These are phyloP conservation scores for Lichtheimia ornata DNA, from an alignment of 371 early-diverging fungal species.

Conservation along the genomic window DNA sequence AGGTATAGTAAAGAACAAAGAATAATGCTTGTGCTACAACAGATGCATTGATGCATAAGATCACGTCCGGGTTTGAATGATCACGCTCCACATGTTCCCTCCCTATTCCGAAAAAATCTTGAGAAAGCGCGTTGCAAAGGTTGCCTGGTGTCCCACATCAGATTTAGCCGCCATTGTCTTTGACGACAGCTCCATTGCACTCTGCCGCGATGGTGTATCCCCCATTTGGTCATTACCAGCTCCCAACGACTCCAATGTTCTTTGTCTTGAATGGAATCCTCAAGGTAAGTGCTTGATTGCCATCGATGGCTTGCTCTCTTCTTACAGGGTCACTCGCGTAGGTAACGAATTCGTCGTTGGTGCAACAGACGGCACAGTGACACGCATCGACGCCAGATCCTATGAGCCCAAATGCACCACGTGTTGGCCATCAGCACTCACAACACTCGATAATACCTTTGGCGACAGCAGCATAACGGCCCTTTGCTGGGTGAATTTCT, in stretches of 20 bases:
- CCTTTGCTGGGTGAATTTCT: conserved; percentile 6
- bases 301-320: background rate
- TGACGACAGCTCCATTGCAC: conserved; percentile 2
- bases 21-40: too few species aligned
- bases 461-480: conserved; percentile 2
- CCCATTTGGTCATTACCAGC: conserved; percentile 9
- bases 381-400: conserved; percentile 3
- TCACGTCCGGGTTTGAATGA: too few species aligned
- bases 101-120: conserved; percentile 1
- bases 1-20: too few species aligned
- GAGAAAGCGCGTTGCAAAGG: conserved; percentile 6
- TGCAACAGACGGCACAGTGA: conserved; percentile 3
- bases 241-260: background rate
- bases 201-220: conserved; percentile 6
- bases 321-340: background rate
- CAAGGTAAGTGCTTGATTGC: background rate
- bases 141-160: conserved; percentile 12
- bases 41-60: too few species aligned
- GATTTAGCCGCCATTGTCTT: conserved; percentile 14
- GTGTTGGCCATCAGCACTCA: conserved; percentile 1
- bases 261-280: conserved; percentile 9
- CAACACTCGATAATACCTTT: background rate
- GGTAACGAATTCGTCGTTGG: conserved; percentile 13
- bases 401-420: conserved; percentile 1
- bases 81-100: conserved; percentile 2